Base-by-base conservation (phyloP, 2,329 filamentous ascomycete genomes). In the Sclerotiophoma versabilis region DNA sequence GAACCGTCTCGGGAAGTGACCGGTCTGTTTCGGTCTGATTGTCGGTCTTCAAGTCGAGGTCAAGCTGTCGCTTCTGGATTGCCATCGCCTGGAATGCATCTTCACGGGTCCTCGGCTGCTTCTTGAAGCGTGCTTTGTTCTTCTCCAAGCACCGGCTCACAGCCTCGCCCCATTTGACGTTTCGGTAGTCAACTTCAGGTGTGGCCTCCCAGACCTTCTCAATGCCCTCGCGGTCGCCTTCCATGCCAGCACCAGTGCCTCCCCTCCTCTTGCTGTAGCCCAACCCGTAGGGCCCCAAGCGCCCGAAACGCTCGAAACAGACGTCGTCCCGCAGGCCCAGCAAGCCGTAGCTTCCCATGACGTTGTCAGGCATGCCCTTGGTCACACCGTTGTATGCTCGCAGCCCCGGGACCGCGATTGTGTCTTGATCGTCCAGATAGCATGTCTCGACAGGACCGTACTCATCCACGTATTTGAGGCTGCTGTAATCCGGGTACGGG, bases 221-320 rank as follows among this genome's bases (percentile, higher is more conserved):
- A n/a, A 86, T 83, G 3, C 92, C 93, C 61, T 95, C 90, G 43
- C 83, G 86, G 59, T 97, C 90, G 19, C 92, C 92, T 65, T 92
- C 87, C 74, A 96, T 84, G 10, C 91, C 93, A n/a, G 90, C 87
- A 4, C 93, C 92, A 22, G 89, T 86, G 1, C 93, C 93, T 11
- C 93, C 93, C 60, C 83, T 86, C 53, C 87, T 86, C 27, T 83
- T 80, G 26, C 89, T 91, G 73, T 98, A 98, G 8, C 93, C 93
- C 57, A 92, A 85, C 0, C 93, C 93, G 65, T 99, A 99, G 0
- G 93, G 90, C 0, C 91, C 93, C 25, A 95, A 85, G 59, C 92
- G 85, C 3, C 93, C 93, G 71, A 91, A 96, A 2, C 95, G 84
- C 64, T 99, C 95, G 70, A 96, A 97, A 77, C 95, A 99, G 39